phyloP scores from a whole-genome alignment of 2,329 filamentous ascomycete genomes.

The Paecilomyces formosus region DNA sequence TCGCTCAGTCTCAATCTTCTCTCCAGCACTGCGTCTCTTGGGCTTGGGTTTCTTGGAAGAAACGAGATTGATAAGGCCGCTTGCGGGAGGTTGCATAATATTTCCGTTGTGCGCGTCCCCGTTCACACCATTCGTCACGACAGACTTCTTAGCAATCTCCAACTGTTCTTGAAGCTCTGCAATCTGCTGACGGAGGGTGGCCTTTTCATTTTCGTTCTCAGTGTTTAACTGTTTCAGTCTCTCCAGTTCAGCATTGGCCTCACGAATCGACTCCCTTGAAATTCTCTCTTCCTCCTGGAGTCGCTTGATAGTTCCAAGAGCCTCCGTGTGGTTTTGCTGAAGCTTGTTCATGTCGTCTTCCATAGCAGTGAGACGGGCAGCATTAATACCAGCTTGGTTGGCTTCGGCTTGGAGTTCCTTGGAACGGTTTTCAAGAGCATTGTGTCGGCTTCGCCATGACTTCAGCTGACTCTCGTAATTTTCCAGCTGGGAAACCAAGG shows the following conservation, averaged over 20 bases:
- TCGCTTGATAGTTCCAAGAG: slow-evolving; percentile 79
- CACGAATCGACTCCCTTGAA: slow-evolving; percentile 72
- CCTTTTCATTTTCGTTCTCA: slow-evolving; percentile 76
- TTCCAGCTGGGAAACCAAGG: slow-evolving; percentile 77
- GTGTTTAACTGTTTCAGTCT: slow-evolving; percentile 66
- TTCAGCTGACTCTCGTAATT: slow-evolving; percentile 95
- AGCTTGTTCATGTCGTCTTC: slow-evolving; percentile 94
- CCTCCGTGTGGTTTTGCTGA: slow-evolving; percentile 83
- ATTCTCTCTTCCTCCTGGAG: slow-evolving; percentile 90
- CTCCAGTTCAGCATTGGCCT: slow-evolving; percentile 74
- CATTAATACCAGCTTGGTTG: slow-evolving; percentile 93
- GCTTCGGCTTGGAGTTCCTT: slow-evolving; percentile 95
- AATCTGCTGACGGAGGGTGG: slow-evolving; percentile 77
- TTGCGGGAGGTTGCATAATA: slow-evolving; percentile 48
- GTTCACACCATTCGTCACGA: slow-evolving; percentile 57
- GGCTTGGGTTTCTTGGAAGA: slow-evolving; percentile 93
- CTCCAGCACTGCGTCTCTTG: slow-evolving; percentile 73
- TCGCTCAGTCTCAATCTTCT: slow-evolving; percentile 76
- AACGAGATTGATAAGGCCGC: slow-evolving; percentile 90
- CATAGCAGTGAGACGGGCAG: slow-evolving; percentile 81
- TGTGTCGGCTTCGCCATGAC: slow-evolving; percentile 89
- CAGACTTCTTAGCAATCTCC: slow-evolving; percentile 72
- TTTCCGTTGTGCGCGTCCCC: slow-evolving; percentile 60
- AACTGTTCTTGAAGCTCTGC: slow-evolving; percentile 87
- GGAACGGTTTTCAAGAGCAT: slow-evolving; percentile 76